These are phyloP conservation scores for Hibiscus syriacus DNA, from an alignment of 345 rosid genomes.

Conservation along the genomic window DNA sequence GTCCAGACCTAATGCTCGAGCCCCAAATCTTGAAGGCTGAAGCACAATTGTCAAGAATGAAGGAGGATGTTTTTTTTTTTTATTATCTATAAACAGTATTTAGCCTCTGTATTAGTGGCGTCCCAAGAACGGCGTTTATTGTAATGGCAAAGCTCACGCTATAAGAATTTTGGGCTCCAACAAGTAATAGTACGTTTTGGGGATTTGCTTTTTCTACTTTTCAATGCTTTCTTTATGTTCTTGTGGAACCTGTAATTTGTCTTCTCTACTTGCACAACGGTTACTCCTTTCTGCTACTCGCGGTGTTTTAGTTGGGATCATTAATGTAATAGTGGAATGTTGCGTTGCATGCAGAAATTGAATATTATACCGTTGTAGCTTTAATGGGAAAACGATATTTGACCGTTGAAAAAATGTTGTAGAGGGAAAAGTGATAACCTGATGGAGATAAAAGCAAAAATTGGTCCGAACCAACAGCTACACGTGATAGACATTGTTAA, in stretches of 20 bases:
- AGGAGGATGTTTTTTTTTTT: neutral
- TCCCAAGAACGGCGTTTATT: conserved; percentile 2
- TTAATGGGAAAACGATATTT: conserved; percentile 6
- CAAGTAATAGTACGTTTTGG: neutral
- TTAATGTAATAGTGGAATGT: neutral
- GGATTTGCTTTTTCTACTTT: neutral
- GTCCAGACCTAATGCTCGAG: conserved; percentile 26
- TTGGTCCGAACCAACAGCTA: neutral
- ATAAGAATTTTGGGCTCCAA: neutral
- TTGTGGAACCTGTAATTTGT: conserved; percentile 12
- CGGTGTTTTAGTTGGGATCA: neutral
- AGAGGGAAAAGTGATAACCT: neutral
- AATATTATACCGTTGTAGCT: conserved; percentile 4
- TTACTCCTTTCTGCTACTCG: too few species aligned
- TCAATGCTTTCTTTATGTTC: neutral
- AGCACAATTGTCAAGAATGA: conserved; percentile 22
- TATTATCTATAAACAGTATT: neutral
- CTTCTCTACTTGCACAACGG: too few species aligned
- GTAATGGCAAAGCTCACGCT: neutral
- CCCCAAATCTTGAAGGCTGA: conserved; percentile 21
- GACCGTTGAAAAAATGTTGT: conserved; percentile 7
- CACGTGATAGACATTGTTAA: conserved; percentile 1
- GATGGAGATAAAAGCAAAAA: neutral
- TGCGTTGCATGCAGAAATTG: neutral
- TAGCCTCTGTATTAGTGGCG: neutral